phyloP scores from a whole-genome alignment of 495 filamentous ascomycete species.

The Hypomontagnella submonticulosa region DNA sequence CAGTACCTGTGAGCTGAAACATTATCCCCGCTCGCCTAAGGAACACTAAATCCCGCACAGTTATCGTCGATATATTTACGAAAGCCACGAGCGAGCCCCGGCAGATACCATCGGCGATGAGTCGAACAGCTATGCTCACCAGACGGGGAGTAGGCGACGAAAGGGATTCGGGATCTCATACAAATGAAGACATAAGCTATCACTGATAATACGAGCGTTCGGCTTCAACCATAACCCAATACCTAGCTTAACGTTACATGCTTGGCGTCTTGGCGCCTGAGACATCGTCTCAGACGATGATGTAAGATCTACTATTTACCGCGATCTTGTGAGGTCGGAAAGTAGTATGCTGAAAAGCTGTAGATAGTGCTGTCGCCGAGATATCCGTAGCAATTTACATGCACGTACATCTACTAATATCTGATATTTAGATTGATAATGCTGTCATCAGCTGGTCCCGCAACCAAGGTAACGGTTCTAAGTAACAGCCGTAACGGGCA shows the following conservation, averaged over 20 bases:
- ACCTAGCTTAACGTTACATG: constrained; percentile 14
- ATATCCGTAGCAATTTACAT: neutral
- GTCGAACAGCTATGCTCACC: too few relatives aligned
- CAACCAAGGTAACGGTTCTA: constrained; percentile 24
- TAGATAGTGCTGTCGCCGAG: neutral
- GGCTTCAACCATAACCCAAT: too few relatives aligned
- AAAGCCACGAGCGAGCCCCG: too few relatives aligned
- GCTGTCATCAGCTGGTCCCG: constrained; percentile 19
- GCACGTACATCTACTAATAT: neutral
- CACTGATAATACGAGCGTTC: too few relatives aligned
- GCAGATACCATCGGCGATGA: too few relatives aligned
- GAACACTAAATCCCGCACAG: too few relatives aligned
- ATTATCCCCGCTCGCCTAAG: too few relatives aligned
- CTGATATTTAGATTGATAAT: constrained; percentile 8
- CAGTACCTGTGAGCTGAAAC: too few relatives aligned
- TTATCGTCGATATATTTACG: too few relatives aligned
- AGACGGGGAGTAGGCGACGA: too few relatives aligned
- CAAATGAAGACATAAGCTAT: neutral
- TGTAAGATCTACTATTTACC: neutral
- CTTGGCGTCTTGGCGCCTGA: constrained; percentile 20
- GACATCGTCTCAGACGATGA: constrained; percentile 3
- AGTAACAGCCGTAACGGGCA: constrained; percentile 33
- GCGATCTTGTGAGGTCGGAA: neutral
- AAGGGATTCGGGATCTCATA: too few relatives aligned
- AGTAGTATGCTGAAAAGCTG: neutral